Evolutionary conservation across 306 rosid species (phyloP).

Genomic region (Macrotyloma uniflorum): DNA sequence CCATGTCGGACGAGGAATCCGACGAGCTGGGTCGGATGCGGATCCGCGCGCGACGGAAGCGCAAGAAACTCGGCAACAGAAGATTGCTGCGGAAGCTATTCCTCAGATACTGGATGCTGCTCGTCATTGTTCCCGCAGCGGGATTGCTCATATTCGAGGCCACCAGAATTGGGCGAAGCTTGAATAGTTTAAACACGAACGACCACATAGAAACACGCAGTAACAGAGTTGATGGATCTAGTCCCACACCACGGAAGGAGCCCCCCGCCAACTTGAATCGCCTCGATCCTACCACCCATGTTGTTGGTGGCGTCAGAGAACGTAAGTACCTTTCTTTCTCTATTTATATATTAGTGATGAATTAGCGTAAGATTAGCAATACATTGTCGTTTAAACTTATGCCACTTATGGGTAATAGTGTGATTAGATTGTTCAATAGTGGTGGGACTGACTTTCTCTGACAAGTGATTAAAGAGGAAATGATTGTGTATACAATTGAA

Average conservation of each 20-base stretch:
- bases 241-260: constrained; percentile 41
- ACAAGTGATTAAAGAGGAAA: neutral
- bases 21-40: constrained; percentile 85
- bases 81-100: constrained; percentile 57
- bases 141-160: constrained; percentile 67
- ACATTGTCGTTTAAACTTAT: too few species aligned
- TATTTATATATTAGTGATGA: neutral
- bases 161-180: constrained; percentile 53
- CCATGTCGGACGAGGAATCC: constrained; percentile 75
- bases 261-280: constrained; percentile 70
- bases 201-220: constrained; percentile 3
- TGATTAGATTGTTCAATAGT: neutral
- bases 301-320: constrained; percentile 72
- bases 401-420: neutral
- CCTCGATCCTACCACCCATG: constrained; percentile 72
- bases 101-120: constrained; percentile 66
- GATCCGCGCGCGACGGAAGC: constrained; percentile 74
- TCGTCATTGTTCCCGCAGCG: constrained; percentile 59
- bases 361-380: neutral
- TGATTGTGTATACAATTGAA: neutral
- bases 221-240: constrained; percentile 18
- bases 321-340: constrained; percentile 57
- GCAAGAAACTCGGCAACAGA: constrained; percentile 61
- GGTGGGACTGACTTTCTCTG: neutral
- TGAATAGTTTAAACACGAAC: constrained; percentile 28